phyloP scores from a whole-genome alignment of 2,329 filamentous ascomycete genomes.

The Paraphaeosphaeria sporulosa region DNA sequence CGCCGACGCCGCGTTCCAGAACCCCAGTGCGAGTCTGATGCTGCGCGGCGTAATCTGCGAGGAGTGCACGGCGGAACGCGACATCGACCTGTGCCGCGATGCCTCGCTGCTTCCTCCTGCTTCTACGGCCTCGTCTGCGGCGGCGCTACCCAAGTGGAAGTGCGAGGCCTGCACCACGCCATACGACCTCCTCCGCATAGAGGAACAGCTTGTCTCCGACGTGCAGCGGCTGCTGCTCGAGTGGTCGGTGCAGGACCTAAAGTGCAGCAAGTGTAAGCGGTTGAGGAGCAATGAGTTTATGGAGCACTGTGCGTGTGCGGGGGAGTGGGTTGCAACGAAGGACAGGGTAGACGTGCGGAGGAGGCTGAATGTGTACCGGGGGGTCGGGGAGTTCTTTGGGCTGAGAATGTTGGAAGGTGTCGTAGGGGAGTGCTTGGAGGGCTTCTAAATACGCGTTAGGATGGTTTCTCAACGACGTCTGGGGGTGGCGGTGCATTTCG shows the following conservation, averaged over 20 bases:
- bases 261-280: slow-evolving; percentile 74
- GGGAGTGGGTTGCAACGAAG: slow-evolving; percentile 79
- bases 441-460: slow-evolving; percentile 37
- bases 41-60: slow-evolving; percentile 83
- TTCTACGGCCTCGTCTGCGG: slow-evolving; percentile 47
- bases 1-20: slow-evolving; percentile 83
- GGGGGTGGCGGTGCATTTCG: not conserved
- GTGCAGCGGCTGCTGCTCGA: slow-evolving; percentile 78
- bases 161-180: slow-evolving; percentile 79
- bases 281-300: slow-evolving; percentile 90
- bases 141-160: slow-evolving; percentile 71
- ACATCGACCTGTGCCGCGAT: slow-evolving; percentile 92
- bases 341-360: slow-evolving; percentile 70
- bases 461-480: not conserved
- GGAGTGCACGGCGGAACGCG: slow-evolving; percentile 86
- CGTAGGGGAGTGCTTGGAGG: slow-evolving; percentile 68
- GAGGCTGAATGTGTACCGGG: slow-evolving; percentile 72
- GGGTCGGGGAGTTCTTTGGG: slow-evolving; percentile 80
- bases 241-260: slow-evolving; percentile 90
- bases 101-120: slow-evolving; percentile 74
- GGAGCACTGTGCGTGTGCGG: slow-evolving; percentile 94
- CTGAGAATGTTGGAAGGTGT: slow-evolving; percentile 82
- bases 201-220: slow-evolving; percentile 80
- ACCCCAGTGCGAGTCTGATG: slow-evolving; percentile 78
- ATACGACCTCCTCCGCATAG: slow-evolving; percentile 80